A percentile compares a stretch with the other conserved stretches of the same genome.
These are phyloP conservation scores for Xerocomellus amylosporus DNA, from an alignment of 768 basidiomycete genomes.

Conservation along the genomic window DNA sequence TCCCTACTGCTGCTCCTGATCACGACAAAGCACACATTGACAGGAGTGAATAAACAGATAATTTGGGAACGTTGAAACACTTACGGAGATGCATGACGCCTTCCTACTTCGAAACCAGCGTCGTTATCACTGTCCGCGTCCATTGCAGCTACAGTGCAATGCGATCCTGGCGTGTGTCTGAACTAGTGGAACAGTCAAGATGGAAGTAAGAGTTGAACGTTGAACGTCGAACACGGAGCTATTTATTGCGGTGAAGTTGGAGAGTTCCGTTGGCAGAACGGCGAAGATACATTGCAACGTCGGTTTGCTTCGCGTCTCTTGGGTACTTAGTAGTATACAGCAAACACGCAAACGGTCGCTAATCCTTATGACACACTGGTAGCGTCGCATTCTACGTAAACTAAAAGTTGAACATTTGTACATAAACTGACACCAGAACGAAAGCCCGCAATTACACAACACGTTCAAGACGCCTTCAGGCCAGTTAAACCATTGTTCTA, in stretches of 20 bases:
- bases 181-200: background rate
- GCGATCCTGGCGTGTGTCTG: background rate
- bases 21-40: constrained; percentile 3
- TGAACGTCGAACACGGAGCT: background rate
- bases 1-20: constrained; percentile 59
- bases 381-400: background rate
- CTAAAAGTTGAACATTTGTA: background rate
- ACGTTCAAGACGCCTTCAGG: background rate
- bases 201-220: background rate
- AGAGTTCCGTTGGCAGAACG: background rate
- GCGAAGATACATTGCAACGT: constrained; percentile 12
- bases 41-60: constrained; percentile 2
- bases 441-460: background rate
- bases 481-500: background rate
- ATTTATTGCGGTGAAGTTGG: background rate
- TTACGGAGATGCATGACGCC: constrained; percentile 40
- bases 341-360: background rate
- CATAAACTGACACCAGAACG: background rate
- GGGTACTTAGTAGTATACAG: background rate
- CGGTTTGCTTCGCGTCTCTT: background rate
- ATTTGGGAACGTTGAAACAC: constrained; percentile 12
- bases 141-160: constrained; percentile 1
- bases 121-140: constrained; percentile 27
- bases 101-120: constrained; percentile 22
- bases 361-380: background rate